A percentile compares a stretch with the other conserved stretches of the same genome.
phyloP scores from a whole-genome alignment of 148 eudicot genomes.

The Silene conica region DNA sequence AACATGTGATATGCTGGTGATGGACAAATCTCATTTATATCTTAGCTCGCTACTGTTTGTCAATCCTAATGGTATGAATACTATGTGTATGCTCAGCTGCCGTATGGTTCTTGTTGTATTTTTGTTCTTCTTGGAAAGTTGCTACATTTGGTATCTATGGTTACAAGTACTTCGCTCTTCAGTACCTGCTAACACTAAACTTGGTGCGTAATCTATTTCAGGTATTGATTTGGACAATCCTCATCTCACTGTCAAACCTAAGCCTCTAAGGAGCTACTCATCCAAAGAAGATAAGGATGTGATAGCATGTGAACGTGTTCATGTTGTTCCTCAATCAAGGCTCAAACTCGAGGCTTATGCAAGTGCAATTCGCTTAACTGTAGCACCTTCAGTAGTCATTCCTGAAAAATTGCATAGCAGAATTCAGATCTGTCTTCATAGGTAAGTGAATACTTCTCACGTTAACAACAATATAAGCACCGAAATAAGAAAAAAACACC shows the following conservation, averaged over 20 bases:
- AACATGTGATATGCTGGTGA: background rate
- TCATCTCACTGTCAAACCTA: constrained; percentile 47
- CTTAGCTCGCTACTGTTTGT: constrained; percentile 2
- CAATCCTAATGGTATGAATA: background rate
- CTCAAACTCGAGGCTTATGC: constrained; percentile 63
- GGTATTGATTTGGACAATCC: constrained; percentile 63
- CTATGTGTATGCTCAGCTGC: background rate
- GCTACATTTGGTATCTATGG: background rate
- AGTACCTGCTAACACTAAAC: background rate
- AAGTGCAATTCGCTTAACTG: constrained; percentile 48
- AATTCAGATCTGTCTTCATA: constrained; percentile 80
- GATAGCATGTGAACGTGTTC: constrained; percentile 61
- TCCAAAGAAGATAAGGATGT: constrained; percentile 48
- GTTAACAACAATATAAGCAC: background rate
- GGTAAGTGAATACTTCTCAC: constrained; percentile 36
- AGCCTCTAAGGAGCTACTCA: constrained; percentile 29
- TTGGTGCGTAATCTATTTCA: constrained; percentile 28
- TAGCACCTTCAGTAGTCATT: constrained; percentile 76
- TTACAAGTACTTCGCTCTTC: background rate
- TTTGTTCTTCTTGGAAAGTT: background rate
- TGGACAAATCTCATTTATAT: background rate
- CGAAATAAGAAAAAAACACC: background rate
- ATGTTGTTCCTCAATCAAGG: constrained; percentile 63
- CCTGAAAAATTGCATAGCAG: constrained; percentile 65
- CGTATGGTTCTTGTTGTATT: background rate